phyloP scores from a whole-genome alignment of 2,329 filamentous ascomycete species.

The Dothiorella sarmentorum region DNA sequence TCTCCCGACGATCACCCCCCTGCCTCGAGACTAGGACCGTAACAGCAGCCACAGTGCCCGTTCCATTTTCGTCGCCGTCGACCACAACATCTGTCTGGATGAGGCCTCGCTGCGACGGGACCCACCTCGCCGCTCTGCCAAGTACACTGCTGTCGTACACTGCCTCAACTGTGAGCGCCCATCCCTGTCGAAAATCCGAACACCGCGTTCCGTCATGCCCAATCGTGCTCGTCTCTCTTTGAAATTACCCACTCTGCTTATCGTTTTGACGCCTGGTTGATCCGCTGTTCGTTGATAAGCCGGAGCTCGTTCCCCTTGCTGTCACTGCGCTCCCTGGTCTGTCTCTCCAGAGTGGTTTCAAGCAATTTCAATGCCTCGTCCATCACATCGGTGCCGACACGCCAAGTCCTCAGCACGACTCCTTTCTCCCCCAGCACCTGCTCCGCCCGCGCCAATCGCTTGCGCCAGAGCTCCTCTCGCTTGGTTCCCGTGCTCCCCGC shows the following conservation, averaged over 20 bases:
- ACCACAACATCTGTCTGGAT: not conserved
- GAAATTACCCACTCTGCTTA: conserved; percentile 15
- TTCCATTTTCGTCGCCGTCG: conserved; percentile 8
- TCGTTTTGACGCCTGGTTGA: conserved; percentile 5
- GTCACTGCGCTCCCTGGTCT: conserved; percentile 14
- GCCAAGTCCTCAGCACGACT: conserved; percentile 70
- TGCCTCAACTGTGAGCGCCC: not conserved
- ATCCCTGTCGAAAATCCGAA: conserved; percentile 5
- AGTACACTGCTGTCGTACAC: conserved; percentile 1
- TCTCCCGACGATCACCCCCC: conserved; percentile 3
- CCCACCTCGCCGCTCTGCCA: conserved; percentile 1
- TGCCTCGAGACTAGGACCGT: conserved; percentile 11
- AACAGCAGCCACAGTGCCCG: conserved; percentile 2
- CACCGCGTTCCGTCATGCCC: conserved; percentile 6
- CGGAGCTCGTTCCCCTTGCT: conserved; percentile 15
- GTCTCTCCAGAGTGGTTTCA: conserved; percentile 41
- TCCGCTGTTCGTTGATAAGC: conserved; percentile 12
- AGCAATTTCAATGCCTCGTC: conserved; percentile 64
- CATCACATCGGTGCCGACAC: conserved; percentile 66
- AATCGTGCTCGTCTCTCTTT: conserved; percentile 7
- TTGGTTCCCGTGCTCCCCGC: conserved; percentile 49
- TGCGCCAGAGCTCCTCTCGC: conserved; percentile 69
- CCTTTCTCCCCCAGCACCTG: conserved; percentile 60
- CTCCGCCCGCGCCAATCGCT: conserved; percentile 64
- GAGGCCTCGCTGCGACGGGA: not conserved